Base-by-base conservation (phyloP, 257 asterid genomes). In the Solanum dulcamara region DNA sequence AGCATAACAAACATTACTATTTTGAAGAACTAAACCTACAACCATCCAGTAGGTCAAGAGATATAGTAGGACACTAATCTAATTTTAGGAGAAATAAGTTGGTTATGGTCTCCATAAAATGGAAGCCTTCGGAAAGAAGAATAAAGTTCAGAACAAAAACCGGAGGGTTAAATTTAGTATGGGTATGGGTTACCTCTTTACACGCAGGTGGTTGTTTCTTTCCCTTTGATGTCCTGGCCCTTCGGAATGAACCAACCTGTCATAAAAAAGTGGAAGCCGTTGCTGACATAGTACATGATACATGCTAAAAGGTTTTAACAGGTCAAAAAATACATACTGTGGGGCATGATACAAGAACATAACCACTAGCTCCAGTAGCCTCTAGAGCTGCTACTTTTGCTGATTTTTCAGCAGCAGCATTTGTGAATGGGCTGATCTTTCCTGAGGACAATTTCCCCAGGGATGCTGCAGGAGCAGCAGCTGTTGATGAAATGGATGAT, bases 171-270 rank as follows among this genome's bases (percentile, higher is more conserved):
- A 24, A 66, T 59, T 75, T 74, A n/a, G n/a, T n/a, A 85, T 50
- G 24, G n/a, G n/a, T n/a, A 83, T 11, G 46, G 77, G 32, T 28
- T 89, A 95, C 98, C 98, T 92, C 97, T 91, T 94, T 92, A 88
- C 95, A 90, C 28, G 92, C 88, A 84, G 94, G 95, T 28, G 89
- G 89, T 75, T 88, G 96, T 88, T 86, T 90, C 90, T 91, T 92
- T 89, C 97, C 97, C 88, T 93, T 95, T 35, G 87, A 46, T 80
- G 93, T 90, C 90, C 90, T 92, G 87, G 92, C 93, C 88, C 96
- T 91, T 85, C 86, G 88, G 87, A 93, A 92, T 26, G 92, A 88
- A 84, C 99, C 99, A 57, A 95, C 99, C 98, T 94, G 86, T 20
- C 44, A 37, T 80, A 70, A 87, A 51, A 72, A 71, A 84, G 83